Evolutionary conservation across 768 basidiomycete genomes (phyloP).

Genomic region (Melanogaster broomeanus): DNA sequence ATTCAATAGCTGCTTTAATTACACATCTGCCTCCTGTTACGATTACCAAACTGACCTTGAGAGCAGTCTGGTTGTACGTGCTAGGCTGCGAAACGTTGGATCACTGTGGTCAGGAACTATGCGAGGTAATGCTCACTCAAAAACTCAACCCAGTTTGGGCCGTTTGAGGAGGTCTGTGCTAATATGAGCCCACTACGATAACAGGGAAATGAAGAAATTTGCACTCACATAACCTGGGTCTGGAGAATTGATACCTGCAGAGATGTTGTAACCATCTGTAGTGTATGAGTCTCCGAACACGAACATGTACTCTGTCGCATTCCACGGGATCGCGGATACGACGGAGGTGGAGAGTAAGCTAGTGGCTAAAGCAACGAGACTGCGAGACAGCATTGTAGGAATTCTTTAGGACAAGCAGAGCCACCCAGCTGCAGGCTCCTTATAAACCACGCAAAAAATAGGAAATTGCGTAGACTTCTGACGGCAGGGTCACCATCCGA

Average conservation of each 20-base stretch:
- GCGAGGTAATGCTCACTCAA: constrained; percentile 39
- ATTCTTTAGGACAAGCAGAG: neutral
- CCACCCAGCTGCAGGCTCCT: neutral
- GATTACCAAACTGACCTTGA: constrained; percentile 37
- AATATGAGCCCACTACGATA: constrained; percentile 5
- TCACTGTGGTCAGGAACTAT: neutral
- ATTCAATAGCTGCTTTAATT: too few relatives aligned
- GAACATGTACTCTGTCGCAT: constrained; percentile 54
- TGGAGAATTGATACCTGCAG: constrained; percentile 53
- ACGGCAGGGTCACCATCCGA: neutral
- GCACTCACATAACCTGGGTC: constrained; percentile 50
- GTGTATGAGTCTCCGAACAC: constrained; percentile 69
- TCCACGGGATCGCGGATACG: constrained; percentile 43
- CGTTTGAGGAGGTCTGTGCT: constrained; percentile 56
- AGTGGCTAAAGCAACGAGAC: constrained; percentile 1
- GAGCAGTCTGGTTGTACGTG: constrained; percentile 56
- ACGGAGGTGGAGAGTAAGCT: constrained; percentile 7
- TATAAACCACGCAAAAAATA: constrained; percentile 10
- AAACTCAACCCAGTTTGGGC: constrained; percentile 62
- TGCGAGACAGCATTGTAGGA: constrained; percentile 12
- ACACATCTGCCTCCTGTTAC: neutral
- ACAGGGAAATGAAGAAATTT: neutral
- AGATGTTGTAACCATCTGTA: constrained; percentile 58
- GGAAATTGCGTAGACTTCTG: neutral
- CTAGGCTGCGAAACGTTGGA: constrained; percentile 35